Evolutionary conservation across 2,329 filamentous ascomycete species (phyloP), one percentile per base, ranked within the genome.

Genomic region (Aspergillus thermomutatus): DNA sequence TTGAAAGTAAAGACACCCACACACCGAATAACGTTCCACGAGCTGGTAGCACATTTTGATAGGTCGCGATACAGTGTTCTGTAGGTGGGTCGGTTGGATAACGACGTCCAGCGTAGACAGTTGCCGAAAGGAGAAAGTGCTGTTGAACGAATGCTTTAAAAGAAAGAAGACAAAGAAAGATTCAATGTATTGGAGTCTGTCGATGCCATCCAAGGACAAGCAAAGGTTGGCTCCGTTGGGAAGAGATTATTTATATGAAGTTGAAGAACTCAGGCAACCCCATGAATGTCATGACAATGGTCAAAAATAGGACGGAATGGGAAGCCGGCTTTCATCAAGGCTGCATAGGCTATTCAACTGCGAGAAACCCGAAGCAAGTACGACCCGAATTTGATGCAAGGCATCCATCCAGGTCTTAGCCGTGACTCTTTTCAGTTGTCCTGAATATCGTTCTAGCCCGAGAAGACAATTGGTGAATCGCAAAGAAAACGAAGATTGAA

Each of bases 1-100:
- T 69, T 88, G 83, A 80, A 93, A 91, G 80, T 96, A 95, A 66
- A 93, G 82, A 77, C 92, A 96, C 62, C 87, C 84, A 82, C 92
- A 96, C 55, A 88, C 90, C 54, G 91, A 87, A 80, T 92, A 96
- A 57, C 90, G 83, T 75, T 96, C 92, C 66, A 93, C 80, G 60
- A 96, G 77, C 77, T 92, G 90, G 70, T 91, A 92, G 71, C 92
- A 96, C 92, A 96, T 96, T 60, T 63, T 80, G 72, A 69, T 8
- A 45, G 51, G n/a, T 52, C 40, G 6, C 0, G 31, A 37, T n/a
- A 37, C 14, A 37, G 7, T 17, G 11, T 31, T 5, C 11, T 2
- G 28, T 37, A 37, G 17, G 17, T 17, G 14, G 1, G 14, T 17
- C 4, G 5, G 14, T 4, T n/a, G 45, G 7, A 23, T 52, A 27